Evolutionary conservation across 306 rosid genomes (phyloP), one percentile per base, ranked within the genome.

Genomic region (Corylus americana): DNA sequence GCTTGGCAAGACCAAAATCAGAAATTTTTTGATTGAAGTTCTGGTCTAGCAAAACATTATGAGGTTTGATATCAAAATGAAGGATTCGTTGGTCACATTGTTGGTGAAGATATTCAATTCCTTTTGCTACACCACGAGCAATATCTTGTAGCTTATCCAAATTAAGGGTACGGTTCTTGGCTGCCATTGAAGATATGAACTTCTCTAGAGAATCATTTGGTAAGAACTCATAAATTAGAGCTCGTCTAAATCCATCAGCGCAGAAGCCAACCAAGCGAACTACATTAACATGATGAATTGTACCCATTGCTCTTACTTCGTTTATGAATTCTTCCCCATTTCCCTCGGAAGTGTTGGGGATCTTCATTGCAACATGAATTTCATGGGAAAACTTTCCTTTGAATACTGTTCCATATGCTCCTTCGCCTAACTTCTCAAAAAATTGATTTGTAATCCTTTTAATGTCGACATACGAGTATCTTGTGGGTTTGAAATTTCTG

Each of bases 31-130:
- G 31, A 29, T 29, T 29, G 2, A 29, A 29, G 31, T 29, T 29
- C 1, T 29, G 1, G 31, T 29, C 31, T 29, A 29, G 31, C 1
- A 29, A 29, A 29, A 29, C 31, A 29, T 29, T 29, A 1, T 29
- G 83, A 16, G 89, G 89, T n/a, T 83, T 83, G n/a, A 82, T 77
- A 55, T 84, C 83, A 11, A 86, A 81, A 45, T 86, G 89, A 11
- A 83, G 81, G 27, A 86, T 86, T 51, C 64, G 50, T 18, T 83
- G 79, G 47, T 86, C 85, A 70, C 89, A 86, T 1, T 85, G 85
- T 13, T 69, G 70, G 25, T 85, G 88, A 49, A 70, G 88, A 77
- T 77, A 87, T 37, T 74, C 83, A 50, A 64, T 71, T n/a, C 83
- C 82, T 55, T 61, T 82, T 0, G 88, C 85, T 48, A 82, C 77